Evolutionary conservation across 192 early-diverging fungal genomes (phyloP), one percentile per base, ranked within the genome.

Genomic region (Oehlia diaphana): DNA sequence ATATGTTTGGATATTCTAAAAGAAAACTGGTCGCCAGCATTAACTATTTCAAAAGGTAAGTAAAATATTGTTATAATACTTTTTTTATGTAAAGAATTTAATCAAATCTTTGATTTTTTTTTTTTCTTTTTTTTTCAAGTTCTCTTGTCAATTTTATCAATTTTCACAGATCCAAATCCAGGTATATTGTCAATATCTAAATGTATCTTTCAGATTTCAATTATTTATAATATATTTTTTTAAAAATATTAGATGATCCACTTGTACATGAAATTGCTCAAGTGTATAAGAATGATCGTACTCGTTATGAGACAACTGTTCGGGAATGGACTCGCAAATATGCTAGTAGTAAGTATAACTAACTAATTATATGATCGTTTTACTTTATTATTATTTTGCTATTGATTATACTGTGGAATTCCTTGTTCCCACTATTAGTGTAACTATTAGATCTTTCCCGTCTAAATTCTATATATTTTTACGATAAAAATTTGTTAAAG

Each of bases 1-100:
- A 67, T 67, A 67, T 67, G 65, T 16, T 12, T 67, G 28, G 65
- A 67, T 67, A 33, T 31, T 67, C 33, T 67, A 67, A 67, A 33
- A 16, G 65, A 67, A 14, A 16, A 37, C 0, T 67, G 65, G 65
- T 19, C 65, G 14, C 65, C 65, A 13, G 28, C 26, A 1, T 33
- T 16, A 14, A 67, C 28, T 67, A 37, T 67, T 14, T 13, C 12
- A 16, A 67, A 67, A 33, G 33, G 65, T 67, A 67, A 67, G 16
- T 67, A 67, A 67, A 42, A 8, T 8, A 37, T 37, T 42, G 5
- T 6, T 63, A 19, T 23, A 63, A n/a, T 19, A 7, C 21, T n/a
- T n/a, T n/a, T 23, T 63, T 23, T 23, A 63, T 63, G 9, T 0
- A 23, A 23, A 9, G 6, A 5, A 26, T 39, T 39, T 39, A 39